Evolutionary conservation across 371 early-diverging fungal genomes (phyloP).

Genomic region (Batkoa obscura): DNA sequence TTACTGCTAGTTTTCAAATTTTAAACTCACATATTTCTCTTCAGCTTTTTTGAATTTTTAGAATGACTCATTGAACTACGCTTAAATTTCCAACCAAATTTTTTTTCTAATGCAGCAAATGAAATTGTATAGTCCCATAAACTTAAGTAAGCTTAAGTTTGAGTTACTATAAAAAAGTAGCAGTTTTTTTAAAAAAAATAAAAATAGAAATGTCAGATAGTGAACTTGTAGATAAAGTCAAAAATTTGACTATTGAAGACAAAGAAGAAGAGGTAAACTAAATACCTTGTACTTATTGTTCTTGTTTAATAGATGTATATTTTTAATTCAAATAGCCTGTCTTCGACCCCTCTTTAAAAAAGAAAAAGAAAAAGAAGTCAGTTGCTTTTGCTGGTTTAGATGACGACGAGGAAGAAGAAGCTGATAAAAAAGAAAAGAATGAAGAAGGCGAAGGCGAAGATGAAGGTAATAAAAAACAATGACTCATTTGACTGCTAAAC

Average conservation of each 20-base stretch:
- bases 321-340: conserved; percentile 11
- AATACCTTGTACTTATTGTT: not conserved
- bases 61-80: too few species aligned
- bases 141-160: too few species aligned
- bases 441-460: conserved; percentile 12
- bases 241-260: not conserved
- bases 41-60: too few species aligned
- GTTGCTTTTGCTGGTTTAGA: conserved; percentile 13
- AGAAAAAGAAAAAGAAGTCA: conserved; percentile 50
- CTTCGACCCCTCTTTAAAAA: conserved; percentile 26
- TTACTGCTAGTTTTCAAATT: too few species aligned
- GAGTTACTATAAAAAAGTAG: too few species aligned
- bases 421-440: conserved; percentile 7
- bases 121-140: too few species aligned
- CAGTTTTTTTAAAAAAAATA: not conserved
- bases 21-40: too few species aligned
- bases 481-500: not conserved
- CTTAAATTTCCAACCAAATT: too few species aligned
- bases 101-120: too few species aligned
- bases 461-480: not conserved
- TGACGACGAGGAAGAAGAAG: conserved; percentile 13
- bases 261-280: not conserved
- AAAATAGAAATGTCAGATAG: not conserved
- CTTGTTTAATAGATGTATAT: not conserved
- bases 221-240: not conserved